Base-by-base conservation (phyloP, 768 basidiomycete genomes). In the Roridomyces roridus region DNA sequence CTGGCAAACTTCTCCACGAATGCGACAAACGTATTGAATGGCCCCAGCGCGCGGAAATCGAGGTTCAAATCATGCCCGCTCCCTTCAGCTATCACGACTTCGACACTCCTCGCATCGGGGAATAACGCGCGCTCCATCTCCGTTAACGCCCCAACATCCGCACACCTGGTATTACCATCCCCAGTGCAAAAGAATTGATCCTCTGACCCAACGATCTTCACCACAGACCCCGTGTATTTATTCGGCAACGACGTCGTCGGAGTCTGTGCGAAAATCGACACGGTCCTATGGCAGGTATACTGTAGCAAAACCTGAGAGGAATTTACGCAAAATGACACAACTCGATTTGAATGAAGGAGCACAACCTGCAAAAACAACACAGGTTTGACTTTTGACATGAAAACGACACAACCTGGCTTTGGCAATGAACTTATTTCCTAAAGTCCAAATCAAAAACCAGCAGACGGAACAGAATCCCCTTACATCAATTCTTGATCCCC, bases 11-110 rank as follows among this genome's bases (percentile, higher is more conserved):
- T 17, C 7, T 40, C 18, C n/a, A 41, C 48, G 29, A 50, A 23
- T 3, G 7, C 18, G 31, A 50, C 37, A 40, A 41, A 50, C 3
- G 48, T 50, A 50, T 41, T 28, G 18, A 50, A 50, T 26, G 48
- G 39, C 26, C 39, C 48, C 8, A 28, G 25, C n/a, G 48, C 48
- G 11, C 14, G 21, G 21, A 50, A 50, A 21, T 50, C 48, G 15
- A 49, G 37, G 20, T 50, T 50, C 18, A 41, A 11, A 40, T 50
- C 48, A 29, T 50, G 48, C 14, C 48, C 49, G 15, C 49, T 51
- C 10, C 49, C 49, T 29, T 51, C 28, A 3, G 6, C 40, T 29
- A 51, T 40, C 15, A 40, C 40, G 6, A 51, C 40, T 17, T 51
- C 49, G 31, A 51, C 31, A 23, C 37, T 49, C 48, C 24, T 23